Base-by-base conservation (phyloP, 2,329 filamentous ascomycete species). In the Aspergillus brasiliensis region DNA sequence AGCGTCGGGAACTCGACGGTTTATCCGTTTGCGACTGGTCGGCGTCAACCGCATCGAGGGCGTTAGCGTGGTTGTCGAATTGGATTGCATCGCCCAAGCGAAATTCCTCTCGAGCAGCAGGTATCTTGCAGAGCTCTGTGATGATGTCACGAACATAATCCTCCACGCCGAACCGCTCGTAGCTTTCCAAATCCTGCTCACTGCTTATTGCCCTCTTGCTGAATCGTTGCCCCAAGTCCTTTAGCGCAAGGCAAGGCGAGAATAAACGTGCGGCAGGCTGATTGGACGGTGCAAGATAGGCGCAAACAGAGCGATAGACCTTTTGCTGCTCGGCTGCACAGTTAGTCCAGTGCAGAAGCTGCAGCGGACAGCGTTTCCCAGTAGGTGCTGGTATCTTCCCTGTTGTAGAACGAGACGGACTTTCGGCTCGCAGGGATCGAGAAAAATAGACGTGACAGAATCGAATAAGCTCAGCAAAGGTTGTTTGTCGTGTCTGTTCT, bases 311-410 rank as follows among this genome's bases (percentile, higher is more conserved):
- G 8, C 59, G 31, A 42, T 68, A 71, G 10, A 73, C 61, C 21
- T 64, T 54, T 57, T 58, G 51, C 55, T 71, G 62, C 52, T 48
- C 2, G 3, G 8, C 27, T 19, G 34, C 17, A 59, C 59, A 73
- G 40, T 71, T 62, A 17, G 48, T 55, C 69, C 62, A 72, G 13
- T 25, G 57, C 1, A 11, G 31, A 27, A 72, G 61, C 47, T 55
- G 44, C 37, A 40, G 28, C 1, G 65, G 70, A 25, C 69, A 73
- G 44, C 64, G 60, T 58, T 73, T 73, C 8, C 64, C 65, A 8
- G 42, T 64, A 6, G 64, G 68, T 7, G 48, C 13, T 2, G 61
- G 57, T 2, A 72, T 69, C 8, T 54, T 61, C 4, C 69, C 65
- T 40, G 64, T 69, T 8, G 66, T 72, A 15, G 66, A 73, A 21